phyloP scores from a whole-genome alignment of 768 basidiomycete genomes.

The Tulasnella sp. region DNA sequence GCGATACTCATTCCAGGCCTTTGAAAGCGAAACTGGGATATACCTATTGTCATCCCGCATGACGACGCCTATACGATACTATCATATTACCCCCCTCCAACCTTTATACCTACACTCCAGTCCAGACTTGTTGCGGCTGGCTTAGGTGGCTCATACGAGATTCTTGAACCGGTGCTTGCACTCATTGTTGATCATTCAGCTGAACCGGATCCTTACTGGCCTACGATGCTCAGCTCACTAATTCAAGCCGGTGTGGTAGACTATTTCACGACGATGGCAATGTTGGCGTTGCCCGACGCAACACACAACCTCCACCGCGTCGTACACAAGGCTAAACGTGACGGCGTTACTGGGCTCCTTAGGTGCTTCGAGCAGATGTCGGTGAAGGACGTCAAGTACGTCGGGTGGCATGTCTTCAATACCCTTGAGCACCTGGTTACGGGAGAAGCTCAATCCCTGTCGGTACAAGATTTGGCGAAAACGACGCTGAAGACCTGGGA shows the following conservation, averaged over 20 bases:
- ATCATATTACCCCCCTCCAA: not conserved
- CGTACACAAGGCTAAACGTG: not conserved
- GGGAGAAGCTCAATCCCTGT: not conserved
- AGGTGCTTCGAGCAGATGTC: not conserved
- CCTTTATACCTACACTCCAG: not conserved
- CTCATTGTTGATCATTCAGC: constrained; percentile 2
- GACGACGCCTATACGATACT: constrained; percentile 1
- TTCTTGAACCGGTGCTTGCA: not conserved
- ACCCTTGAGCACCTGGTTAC: not conserved
- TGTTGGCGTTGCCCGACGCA: not conserved
- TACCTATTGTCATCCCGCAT: not conserved
- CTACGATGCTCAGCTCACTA: not conserved
- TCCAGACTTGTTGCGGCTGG: not conserved
- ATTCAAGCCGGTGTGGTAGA: not conserved
- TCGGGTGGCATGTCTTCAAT: not conserved
- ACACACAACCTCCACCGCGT: not conserved
- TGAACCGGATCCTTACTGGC: not conserved
- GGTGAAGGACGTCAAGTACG: not conserved
- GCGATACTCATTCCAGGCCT: not conserved
- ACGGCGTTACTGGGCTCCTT: not conserved
- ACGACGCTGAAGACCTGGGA: not conserved
- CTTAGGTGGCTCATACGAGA: not conserved
- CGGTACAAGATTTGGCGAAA: not conserved
- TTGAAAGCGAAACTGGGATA: not conserved
- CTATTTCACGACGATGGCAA: not conserved